Percentiles rank a stretch among this genome's conserved stretches.
phyloP scores from a whole-genome alignment of 257 asterid genomes.

The Verbascum thapsus region DNA sequence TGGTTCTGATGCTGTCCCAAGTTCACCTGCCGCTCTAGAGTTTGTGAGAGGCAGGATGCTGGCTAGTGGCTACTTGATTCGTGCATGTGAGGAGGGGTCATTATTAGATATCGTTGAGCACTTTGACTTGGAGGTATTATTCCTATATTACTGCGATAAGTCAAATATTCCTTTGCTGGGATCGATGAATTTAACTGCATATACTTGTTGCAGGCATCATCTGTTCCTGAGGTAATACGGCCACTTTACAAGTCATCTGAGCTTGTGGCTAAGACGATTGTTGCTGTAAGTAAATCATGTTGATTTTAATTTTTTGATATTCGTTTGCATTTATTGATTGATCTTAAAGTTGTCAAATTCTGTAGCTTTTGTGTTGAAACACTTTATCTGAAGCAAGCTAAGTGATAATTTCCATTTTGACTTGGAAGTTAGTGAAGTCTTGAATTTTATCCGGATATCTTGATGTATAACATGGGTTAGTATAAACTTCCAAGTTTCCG shows the following conservation, averaged over 20 bases:
- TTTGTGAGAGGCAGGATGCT: constrained; percentile 31
- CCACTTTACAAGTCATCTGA: constrained; percentile 28
- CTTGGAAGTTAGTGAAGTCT: too few relatives aligned
- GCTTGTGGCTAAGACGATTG: constrained; percentile 25
- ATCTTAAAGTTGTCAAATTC: too few relatives aligned
- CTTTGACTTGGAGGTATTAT: constrained; percentile 29
- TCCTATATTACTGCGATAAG: neutral
- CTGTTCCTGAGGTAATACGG: constrained; percentile 20
- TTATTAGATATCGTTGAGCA: constrained; percentile 23
- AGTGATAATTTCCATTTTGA: too few relatives aligned
- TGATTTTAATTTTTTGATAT: too few relatives aligned
- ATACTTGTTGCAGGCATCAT: constrained; percentile 22
- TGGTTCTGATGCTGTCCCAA: constrained; percentile 16
- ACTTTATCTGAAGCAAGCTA: too few relatives aligned
- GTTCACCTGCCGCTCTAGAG: constrained; percentile 22
- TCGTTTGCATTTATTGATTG: too few relatives aligned
- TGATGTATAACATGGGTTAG: too few relatives aligned
- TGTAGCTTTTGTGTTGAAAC: too few relatives aligned
- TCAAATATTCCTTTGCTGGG: neutral
- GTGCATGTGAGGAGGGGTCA: constrained; percentile 27
- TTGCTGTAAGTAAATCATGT: constrained; percentile 25
- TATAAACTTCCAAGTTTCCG: too few relatives aligned
- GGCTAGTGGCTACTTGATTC: constrained; percentile 36
- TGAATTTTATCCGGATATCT: too few relatives aligned
- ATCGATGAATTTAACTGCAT: neutral